Percentiles rank a stretch among this genome's conserved stretches.
phyloP scores from a whole-genome alignment of 2,329 filamentous ascomycete species.

The Ambrosiella beaveri region DNA sequence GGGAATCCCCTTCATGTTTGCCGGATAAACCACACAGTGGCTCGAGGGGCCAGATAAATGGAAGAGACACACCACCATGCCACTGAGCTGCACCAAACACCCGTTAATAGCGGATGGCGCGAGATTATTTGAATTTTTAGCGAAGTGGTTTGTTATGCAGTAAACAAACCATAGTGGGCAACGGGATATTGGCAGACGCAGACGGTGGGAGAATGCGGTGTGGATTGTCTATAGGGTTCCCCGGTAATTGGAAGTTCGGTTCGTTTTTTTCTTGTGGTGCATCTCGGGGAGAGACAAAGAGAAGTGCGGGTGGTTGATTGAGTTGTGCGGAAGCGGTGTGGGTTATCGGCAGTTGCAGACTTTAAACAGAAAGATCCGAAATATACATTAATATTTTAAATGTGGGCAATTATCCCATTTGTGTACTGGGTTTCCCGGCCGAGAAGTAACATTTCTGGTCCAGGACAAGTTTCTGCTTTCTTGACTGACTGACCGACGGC shows the following conservation, averaged over 20 bases:
- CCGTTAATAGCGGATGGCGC: neutral
- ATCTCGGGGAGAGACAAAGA: neutral
- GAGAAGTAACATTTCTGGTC: too few relatives aligned
- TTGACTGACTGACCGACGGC: too few relatives aligned
- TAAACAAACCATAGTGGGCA: neutral
- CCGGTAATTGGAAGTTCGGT: neutral
- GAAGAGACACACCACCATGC: neutral
- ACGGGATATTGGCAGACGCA: neutral
- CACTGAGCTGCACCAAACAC: neutral
- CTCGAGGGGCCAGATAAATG: neutral
- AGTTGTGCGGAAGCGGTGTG: neutral
- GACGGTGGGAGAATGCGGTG: neutral
- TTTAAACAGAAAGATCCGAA: too few relatives aligned
- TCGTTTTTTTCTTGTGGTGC: neutral
- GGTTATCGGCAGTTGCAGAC: too few relatives aligned
- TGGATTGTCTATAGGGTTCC: neutral
- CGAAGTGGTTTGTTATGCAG: conserved; percentile 2
- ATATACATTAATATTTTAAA: too few relatives aligned
- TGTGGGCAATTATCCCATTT: too few relatives aligned
- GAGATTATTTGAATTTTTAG: neutral
- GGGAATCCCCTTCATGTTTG: neutral
- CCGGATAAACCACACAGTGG: neutral
- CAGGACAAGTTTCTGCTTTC: too few relatives aligned
- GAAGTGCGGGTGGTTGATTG: neutral
- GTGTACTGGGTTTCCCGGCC: too few relatives aligned